These are phyloP conservation scores for Sphaerulina musiva DNA, from an alignment of 2,329 filamentous ascomycete species.

Conservation along the genomic window DNA sequence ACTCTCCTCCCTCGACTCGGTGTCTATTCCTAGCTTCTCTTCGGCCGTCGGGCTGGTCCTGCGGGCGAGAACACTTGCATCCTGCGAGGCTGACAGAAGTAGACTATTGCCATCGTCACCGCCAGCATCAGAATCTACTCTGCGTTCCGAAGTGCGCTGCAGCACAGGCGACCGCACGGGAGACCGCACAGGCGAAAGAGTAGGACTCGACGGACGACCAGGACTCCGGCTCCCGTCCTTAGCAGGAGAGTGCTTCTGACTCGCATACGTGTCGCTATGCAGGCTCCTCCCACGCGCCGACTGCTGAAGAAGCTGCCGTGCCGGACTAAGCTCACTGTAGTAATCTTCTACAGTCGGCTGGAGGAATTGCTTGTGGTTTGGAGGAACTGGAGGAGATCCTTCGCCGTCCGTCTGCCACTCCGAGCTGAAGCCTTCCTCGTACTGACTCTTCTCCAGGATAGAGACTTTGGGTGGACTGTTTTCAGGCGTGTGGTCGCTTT, in stretches of 20 bases:
- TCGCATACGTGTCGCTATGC: constrained; percentile 3
- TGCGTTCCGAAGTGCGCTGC: constrained; percentile 11
- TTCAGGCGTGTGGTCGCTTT: constrained; percentile 27
- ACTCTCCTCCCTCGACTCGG: not conserved
- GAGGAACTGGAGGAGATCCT: constrained; percentile 25
- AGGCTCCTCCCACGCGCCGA: constrained; percentile 10
- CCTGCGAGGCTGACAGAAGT: not conserved
- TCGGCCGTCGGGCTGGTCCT: no score
- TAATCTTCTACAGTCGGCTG: constrained; percentile 35
- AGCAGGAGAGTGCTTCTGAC: constrained; percentile 4
- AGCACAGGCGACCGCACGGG: constrained; percentile 24
- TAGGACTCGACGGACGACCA: constrained; percentile 28
- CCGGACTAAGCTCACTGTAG: constrained; percentile 32
- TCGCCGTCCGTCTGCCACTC: constrained; percentile 30
- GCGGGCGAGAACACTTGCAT: not conserved
- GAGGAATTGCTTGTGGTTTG: constrained; percentile 25
- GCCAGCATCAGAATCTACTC: not conserved
- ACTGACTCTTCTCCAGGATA: constrained; percentile 4
- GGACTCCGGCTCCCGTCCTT: constrained; percentile 20
- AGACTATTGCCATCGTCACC: no score
- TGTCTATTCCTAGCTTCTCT: no score
- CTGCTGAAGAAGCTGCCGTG: constrained; percentile 13
- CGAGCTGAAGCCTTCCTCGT: constrained; percentile 24
- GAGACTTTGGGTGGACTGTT: constrained; percentile 27
- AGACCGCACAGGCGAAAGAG: constrained; percentile 27